Evolutionary conservation across 257 asterid genomes (phyloP).

Genomic region (Osmanthus fragrans): DNA sequence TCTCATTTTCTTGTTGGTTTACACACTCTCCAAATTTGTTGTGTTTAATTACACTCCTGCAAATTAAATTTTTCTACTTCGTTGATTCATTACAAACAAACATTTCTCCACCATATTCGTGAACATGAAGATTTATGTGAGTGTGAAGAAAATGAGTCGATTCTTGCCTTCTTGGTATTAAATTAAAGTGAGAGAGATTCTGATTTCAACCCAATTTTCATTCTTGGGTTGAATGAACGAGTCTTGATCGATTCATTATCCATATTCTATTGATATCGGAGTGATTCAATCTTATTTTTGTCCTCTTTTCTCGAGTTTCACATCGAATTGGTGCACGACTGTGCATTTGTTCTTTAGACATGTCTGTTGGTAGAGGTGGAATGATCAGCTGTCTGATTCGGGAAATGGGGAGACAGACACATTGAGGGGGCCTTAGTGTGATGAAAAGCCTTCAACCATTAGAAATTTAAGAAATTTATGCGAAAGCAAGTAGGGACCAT

Average conservation of each 20-base stretch:
- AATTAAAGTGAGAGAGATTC: too few species aligned
- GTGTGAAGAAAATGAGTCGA: background rate
- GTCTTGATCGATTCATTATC: background rate
- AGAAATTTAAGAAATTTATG: background rate
- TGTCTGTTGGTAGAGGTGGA: background rate
- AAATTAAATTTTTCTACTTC: too few species aligned
- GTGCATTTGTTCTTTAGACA: background rate
- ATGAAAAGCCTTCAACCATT: background rate
- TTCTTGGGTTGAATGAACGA: background rate
- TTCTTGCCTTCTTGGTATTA: background rate
- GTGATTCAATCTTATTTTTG: background rate
- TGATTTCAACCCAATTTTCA: too few species aligned
- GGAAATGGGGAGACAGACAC: constrained; percentile 16
- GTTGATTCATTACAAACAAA: too few species aligned
- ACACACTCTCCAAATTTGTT: too few species aligned
- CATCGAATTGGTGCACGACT: background rate
- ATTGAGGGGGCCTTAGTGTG: constrained; percentile 21
- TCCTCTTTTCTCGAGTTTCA: background rate
- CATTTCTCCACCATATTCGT: too few species aligned
- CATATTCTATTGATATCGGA: too few species aligned
- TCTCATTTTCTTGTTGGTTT: too few species aligned
- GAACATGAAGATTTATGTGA: too few species aligned
- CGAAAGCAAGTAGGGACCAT: constrained; percentile 16
- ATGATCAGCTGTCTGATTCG: background rate
- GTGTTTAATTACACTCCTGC: too few species aligned